Evolutionary conservation across 169 alveolate genomes (phyloP).

Genomic region (Cryptosporidium parvum): DNA sequence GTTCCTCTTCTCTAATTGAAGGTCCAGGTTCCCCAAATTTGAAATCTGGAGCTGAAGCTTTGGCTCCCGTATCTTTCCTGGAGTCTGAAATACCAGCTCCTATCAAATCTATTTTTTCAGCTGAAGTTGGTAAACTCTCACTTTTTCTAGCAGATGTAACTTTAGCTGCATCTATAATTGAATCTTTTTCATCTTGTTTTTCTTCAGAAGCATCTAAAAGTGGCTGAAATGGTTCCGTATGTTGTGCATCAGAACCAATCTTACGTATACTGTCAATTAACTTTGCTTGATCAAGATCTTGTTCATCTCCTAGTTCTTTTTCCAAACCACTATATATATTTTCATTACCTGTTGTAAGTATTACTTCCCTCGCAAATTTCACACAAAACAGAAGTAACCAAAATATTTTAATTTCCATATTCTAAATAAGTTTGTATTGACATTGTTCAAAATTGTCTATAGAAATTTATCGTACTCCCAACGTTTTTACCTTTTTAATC

Average conservation of each 20-base stretch:
- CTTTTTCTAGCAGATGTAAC: not conserved
- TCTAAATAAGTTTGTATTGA: conserved; percentile 9
- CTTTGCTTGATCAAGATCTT: not conserved
- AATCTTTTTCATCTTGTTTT: conserved; percentile 1
- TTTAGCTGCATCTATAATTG: not conserved
- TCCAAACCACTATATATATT: not conserved
- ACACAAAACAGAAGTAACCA: conserved; percentile 39
- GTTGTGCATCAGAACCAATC: not conserved
- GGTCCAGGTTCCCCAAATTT: conserved; percentile 63
- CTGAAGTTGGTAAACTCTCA: not conserved
- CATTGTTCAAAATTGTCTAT: conserved; percentile 25
- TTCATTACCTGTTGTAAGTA: not conserved
- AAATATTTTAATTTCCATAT: conserved; percentile 20
- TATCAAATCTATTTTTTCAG: not conserved
- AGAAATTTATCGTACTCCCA: not conserved
- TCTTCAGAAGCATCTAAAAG: not conserved
- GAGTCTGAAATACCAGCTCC: not conserved
- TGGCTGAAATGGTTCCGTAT: not conserved
- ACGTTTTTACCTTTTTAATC: not conserved
- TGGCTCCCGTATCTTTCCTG: not conserved
- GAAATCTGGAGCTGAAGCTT: not conserved
- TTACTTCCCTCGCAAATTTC: conserved; percentile 30
- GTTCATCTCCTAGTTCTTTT: conserved; percentile 2
- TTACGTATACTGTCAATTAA: not conserved
- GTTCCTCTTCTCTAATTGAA: conserved; percentile 45